phyloP scores from a whole-genome alignment of 2,329 filamentous ascomycete species.

The Mariannaea sp. region DNA sequence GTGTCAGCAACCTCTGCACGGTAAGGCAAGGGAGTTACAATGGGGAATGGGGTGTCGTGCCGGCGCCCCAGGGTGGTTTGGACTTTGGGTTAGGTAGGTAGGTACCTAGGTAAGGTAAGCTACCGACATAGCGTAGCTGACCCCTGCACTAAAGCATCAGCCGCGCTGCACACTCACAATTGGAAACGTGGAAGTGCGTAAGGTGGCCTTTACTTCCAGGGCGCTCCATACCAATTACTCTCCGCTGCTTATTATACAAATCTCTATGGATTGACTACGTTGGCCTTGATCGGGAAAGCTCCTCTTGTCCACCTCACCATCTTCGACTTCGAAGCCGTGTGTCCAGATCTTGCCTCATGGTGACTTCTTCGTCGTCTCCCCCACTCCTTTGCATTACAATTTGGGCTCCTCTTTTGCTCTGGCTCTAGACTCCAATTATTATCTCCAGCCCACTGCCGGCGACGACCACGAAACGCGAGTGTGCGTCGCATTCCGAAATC shows the following conservation, averaged over 20 bases:
- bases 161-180: conserved; percentile 12
- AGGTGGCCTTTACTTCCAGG: conserved; percentile 22
- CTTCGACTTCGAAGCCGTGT: conserved; percentile 1
- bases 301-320: conserved; percentile 1
- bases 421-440: background rate
- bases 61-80: no score
- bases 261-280: no score
- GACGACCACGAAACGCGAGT: conserved; percentile 10
- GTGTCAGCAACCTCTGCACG: no score
- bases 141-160: conserved; percentile 4
- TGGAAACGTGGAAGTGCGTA: conserved; percentile 21
- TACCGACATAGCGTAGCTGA: background rate
- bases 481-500: conserved; percentile 6
- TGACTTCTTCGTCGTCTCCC: conserved; percentile 8
- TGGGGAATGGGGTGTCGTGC: background rate
- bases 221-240: no score
- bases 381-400: conserved; percentile 4
- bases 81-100: no score
- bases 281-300: conserved; percentile 2
- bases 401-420: background rate
- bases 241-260: no score
- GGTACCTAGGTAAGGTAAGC: no score
- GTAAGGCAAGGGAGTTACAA: no score
- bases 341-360: conserved; percentile 14
- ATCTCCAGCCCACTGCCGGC: background rate